These are phyloP conservation scores for Trametopsis cervina DNA, from an alignment of 768 basidiomycete genomes.

Conservation along the genomic window DNA sequence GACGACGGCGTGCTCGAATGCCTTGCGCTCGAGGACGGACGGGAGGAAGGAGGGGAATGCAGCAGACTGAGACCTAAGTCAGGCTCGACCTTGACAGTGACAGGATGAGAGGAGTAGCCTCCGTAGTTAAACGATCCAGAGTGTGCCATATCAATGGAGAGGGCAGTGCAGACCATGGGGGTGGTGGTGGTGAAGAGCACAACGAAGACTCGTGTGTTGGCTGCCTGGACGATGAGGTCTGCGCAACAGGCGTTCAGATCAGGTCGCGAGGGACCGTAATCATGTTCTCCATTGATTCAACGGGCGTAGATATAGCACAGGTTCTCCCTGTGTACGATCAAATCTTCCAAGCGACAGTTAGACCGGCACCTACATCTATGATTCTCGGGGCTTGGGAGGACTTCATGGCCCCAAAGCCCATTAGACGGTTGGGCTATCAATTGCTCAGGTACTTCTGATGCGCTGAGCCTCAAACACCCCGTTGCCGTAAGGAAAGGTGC, in stretches of 20 bases:
- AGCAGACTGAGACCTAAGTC: conserved; percentile 12
- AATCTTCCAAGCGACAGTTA: conserved; percentile 19
- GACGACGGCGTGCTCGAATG: conserved; percentile 6
- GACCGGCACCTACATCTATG: conserved; percentile 6
- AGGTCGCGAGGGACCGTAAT: conserved; percentile 29
- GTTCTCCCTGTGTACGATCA: conserved; percentile 18
- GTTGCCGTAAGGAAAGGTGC: conserved; percentile 12
- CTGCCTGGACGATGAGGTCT: conserved; percentile 21
- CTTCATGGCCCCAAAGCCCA: conserved; percentile 6
- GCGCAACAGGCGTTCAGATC: conserved; percentile 23
- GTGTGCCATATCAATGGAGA: conserved; percentile 18
- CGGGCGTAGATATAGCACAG: conserved; percentile 20
- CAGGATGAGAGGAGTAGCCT: conserved; percentile 1
- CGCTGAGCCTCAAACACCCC: conserved; percentile 10
- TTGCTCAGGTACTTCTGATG: conserved; percentile 11
- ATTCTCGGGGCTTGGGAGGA: conserved; percentile 13
- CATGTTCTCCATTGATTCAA: conserved; percentile 13
- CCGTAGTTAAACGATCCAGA: conserved; percentile 9
- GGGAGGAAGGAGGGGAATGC: conserved; percentile 10
- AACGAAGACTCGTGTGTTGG: conserved; percentile 11
- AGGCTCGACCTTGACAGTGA: conserved; percentile 15
- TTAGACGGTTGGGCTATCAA: conserved; percentile 5
- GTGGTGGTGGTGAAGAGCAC: conserved; percentile 11
- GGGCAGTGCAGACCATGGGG: conserved; percentile 16
- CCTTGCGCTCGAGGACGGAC: conserved; percentile 8